Evolutionary conservation across 1,139 yeast genomes (phyloP).

Genomic region (Nadsonia starkeyi-henricii): DNA sequence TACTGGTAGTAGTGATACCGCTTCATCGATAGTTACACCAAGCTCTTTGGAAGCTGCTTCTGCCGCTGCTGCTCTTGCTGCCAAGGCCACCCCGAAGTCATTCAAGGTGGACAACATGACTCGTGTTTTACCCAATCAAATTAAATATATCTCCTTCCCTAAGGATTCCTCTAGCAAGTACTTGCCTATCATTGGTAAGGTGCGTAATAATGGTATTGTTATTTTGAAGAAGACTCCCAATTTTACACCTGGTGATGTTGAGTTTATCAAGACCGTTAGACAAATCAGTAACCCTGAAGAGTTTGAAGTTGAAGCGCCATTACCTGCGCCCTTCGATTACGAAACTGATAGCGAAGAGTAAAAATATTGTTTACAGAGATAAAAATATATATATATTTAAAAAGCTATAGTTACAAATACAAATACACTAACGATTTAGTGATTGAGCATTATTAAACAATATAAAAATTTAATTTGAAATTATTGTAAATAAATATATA

Average conservation of each 20-base stretch:
- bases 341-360: constrained; percentile 26
- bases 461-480: no score
- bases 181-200: constrained; percentile 68
- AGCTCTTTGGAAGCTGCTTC: constrained; percentile 15
- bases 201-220: constrained; percentile 63
- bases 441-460: no score
- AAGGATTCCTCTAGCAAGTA: constrained; percentile 71
- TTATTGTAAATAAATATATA: no score
- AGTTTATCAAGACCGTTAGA: constrained; percentile 70
- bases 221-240: constrained; percentile 46
- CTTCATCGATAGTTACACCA: background rate
- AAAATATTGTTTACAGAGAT: no score
- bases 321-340: constrained; percentile 74
- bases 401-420: background rate
- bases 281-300: constrained; percentile 40
- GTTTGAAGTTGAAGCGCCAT: constrained; percentile 53
- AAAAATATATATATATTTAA: constrained; percentile 1
- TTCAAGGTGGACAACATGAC: constrained; percentile 66
- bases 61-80: constrained; percentile 13
- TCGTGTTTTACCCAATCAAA: constrained; percentile 84
- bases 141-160: constrained; percentile 65
- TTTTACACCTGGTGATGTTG: constrained; percentile 15
- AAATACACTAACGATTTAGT: no score
- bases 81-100: constrained; percentile 32
- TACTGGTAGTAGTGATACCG: background rate